These are phyloP conservation scores for Gamarada debralockiae DNA, from an alignment of 495 filamentous ascomycete genomes.

Conservation along the genomic window DNA sequence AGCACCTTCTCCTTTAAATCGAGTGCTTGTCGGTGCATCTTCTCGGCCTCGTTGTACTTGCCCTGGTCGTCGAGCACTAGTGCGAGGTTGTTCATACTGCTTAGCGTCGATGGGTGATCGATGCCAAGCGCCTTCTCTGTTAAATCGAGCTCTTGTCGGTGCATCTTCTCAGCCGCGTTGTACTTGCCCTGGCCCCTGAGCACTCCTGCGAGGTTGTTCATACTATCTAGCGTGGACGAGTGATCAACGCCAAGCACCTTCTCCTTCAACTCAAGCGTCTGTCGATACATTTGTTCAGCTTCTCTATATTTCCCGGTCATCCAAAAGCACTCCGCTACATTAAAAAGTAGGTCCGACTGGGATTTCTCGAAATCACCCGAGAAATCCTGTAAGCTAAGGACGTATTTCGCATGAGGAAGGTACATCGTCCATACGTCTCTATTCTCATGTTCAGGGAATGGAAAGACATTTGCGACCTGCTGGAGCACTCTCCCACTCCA, in stretches of 20 bases:
- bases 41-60: conserved; percentile 2
- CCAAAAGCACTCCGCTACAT: neutral
- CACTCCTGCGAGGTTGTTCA: conserved; percentile 12
- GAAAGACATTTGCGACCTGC: neutral
- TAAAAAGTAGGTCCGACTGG: neutral
- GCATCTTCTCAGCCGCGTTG: neutral
- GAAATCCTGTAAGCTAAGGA: neutral
- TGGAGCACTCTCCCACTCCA: neutral
- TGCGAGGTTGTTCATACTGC: neutral
- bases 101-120: conserved; percentile 12
- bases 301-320: conserved; percentile 10
- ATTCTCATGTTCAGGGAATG: neutral
- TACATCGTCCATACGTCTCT: neutral
- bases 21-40: neutral
- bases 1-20: conserved; percentile 17
- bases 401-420: no score
- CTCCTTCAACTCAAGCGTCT: conserved; percentile 12
- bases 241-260: conserved; percentile 20
- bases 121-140: conserved; percentile 5
- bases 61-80: no score
- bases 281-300: conserved; percentile 21
- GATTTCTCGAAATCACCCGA: neutral
- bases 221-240: conserved; percentile 17
- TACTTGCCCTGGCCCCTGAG: conserved; percentile 1
- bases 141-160: conserved; percentile 16